Conservation (phyloP, 1,139 yeast species). For the Taphrina pruni region DNA sequence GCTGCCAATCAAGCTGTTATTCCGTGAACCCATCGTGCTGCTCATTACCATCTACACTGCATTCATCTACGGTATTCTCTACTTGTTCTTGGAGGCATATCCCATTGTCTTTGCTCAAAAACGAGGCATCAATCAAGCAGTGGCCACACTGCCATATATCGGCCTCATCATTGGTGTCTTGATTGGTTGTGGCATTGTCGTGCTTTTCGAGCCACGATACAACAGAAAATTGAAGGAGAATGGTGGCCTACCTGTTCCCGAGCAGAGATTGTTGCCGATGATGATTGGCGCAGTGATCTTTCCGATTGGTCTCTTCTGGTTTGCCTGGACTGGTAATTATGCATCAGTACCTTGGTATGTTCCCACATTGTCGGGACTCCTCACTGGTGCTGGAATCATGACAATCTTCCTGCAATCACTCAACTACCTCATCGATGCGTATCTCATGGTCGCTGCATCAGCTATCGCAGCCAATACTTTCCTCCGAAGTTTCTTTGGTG, state of each 20-base stretch:
- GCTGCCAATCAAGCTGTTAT: conserved; percentile 37
- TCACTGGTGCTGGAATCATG: conserved; percentile 44
- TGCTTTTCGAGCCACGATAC: conserved; percentile 53
- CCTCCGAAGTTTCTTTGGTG: conserved; percentile 60
- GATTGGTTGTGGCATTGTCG: conserved; percentile 52
- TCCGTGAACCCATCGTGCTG: conserved; percentile 38
- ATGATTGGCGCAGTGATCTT: conserved; percentile 26
- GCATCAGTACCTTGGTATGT: conserved; percentile 45
- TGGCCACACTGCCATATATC: conserved; percentile 77
- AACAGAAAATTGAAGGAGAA: conserved; percentile 59
- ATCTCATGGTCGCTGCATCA: conserved; percentile 65
- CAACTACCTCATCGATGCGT: conserved; percentile 62
- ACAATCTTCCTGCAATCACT: conserved; percentile 54
- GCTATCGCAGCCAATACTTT: conserved; percentile 72
- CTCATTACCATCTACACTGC: conserved; percentile 53
- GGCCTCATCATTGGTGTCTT: conserved; percentile 74
- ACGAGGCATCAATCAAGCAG: conserved; percentile 71
- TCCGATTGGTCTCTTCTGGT: conserved; percentile 45
- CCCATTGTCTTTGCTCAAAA: conserved; percentile 72
- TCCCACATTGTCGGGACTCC: conserved; percentile 44
- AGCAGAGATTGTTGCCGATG: conserved; percentile 23
- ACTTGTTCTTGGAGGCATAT: conserved; percentile 71
- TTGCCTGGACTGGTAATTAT: conserved; percentile 44
- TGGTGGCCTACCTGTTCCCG: conserved; percentile 26
- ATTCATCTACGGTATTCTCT: conserved; percentile 67